Conservation (phyloP, 768 basidiomycete genomes). For the Exidia glandulosa region DNA sequence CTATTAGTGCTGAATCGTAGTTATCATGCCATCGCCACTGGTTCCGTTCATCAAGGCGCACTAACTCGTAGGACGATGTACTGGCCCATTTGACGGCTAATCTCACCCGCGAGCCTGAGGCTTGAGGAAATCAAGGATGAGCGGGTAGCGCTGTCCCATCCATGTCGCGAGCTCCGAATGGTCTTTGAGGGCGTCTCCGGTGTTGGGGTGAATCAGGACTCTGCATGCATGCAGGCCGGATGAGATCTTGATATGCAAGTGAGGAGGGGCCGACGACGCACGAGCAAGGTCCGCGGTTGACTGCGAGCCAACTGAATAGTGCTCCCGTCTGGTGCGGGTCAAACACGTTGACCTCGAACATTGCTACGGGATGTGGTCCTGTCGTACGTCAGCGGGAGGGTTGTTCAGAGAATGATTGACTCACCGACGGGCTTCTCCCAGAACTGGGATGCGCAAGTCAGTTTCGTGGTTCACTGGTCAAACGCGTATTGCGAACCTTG, state of each 20-base stretch:
- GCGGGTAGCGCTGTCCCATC: slow-evolving; percentile 55
- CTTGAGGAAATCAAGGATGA: slow-evolving; percentile 13
- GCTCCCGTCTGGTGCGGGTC: slow-evolving; percentile 59
- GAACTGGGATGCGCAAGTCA: no score
- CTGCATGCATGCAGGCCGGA: slow-evolving; percentile 21
- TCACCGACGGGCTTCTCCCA: slow-evolving; percentile 54
- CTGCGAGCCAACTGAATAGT: slow-evolving; percentile 55
- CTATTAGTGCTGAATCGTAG: no score
- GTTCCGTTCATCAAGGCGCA: no score
- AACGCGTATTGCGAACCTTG: no score
- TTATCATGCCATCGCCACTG: no score
- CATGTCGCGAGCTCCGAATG: slow-evolving; percentile 55
- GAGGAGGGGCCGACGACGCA: slow-evolving; percentile 27
- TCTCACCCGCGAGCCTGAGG: no score
- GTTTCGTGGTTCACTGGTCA: no score
- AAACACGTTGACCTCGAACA: slow-evolving; percentile 64
- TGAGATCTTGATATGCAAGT: not conserved
- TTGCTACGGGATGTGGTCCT: slow-evolving; percentile 59
- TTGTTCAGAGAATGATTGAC: slow-evolving; percentile 9
- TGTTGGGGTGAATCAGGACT: slow-evolving; percentile 64
- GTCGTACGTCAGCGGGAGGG: not conserved
- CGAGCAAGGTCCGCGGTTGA: slow-evolving; percentile 63
- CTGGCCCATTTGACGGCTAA: no score
- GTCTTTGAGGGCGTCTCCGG: slow-evolving; percentile 40
- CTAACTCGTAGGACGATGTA: no score